Evolutionary conservation across 208 protist genomes (phyloP), one percentile per base, ranked within the genome.

Genomic region (Herpetomonas tarakana): DNA sequence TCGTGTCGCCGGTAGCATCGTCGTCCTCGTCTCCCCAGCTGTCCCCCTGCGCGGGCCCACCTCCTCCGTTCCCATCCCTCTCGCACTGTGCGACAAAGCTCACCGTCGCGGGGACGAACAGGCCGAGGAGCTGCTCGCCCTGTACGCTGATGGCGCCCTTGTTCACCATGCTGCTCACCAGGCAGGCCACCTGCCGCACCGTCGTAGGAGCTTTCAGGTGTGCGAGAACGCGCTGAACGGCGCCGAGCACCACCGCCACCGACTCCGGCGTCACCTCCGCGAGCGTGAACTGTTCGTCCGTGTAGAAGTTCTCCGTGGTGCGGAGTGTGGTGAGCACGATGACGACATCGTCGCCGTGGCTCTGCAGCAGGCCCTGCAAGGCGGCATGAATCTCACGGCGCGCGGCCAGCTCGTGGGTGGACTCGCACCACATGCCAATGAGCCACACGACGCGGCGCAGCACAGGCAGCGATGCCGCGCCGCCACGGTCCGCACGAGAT

Each of bases 391-490:
- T 78, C 24, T 65, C 30, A 22, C 44, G 56, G 2, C 88, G 85
- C 19, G 78, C 25, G 14, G 16, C 29, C 2, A 53, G 24, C 31
- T 79, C 38, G 0, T 55, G 61, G 0, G 89, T 80, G 0, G 82
- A 86, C 52, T 86, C 88, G 39, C 88, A 94, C 86, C 88, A 94
- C 88, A 92, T 92, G 0, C 88, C 88, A 16, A 91, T 65, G 25
- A 94, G 62, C 86, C 88, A 94, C 45, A 92, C 77, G 0, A 91
- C 84, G 24, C 88, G 88, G 0, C 86, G 88, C 11, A 80, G 65
- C 11, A 92, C 71, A 56, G 92, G 87, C 0, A 74, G 65, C 0
- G 78, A 81, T 0, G 68, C 31, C 24, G 58, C 61, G 12, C 49
- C 44, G 21, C 31, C 29, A 2, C 3, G 30, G 1, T 52, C 47